Evolutionary conservation across 768 basidiomycete species (phyloP), one percentile per base, ranked within the genome.

Genomic region (Steccherinum ochraceum): DNA sequence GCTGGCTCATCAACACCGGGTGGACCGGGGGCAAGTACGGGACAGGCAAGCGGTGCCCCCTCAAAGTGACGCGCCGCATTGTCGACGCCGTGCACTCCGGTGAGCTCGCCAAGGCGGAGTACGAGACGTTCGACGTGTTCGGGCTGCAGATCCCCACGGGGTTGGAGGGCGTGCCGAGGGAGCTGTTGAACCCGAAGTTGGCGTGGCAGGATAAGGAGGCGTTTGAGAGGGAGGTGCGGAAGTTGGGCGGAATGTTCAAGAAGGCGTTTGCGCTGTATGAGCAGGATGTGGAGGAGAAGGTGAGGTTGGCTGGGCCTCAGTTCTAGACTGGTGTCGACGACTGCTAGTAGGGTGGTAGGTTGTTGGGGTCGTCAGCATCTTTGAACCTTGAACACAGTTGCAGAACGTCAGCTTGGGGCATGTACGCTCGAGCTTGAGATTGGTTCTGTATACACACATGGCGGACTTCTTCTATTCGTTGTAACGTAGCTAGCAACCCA

Each of bases 1-100:
- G 94, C 76, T 99, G 93, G 92, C 78, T 98, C 64, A 89, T 99
- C 81, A 98, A 99, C 85, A 99, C 95, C 2, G 95, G 90, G 55
- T 94, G 91, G 91, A 87, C 90, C 48, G 86, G 90, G 50, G 95
- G 95, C 67, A 92, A 91, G 69, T 99, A 83, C 67, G 95, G 95
- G 45, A 73, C 74, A 13, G 95, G 94, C 59, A 90, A 89, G 72
- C 90, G 95, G 56, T 99, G 95, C 81, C 87, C 95, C 18, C 85
- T 99, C 72, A 89, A 89, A 65, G 92, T 84, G 72, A 98, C 96
- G 44, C 91, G 95, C 50, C 84, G 86, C 52, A 98, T 98, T 67
- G 88, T 98, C 70, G 93, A 98, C 67, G 89, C 93, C 39, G 92
- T 98, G 62, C 96, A 98, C 76, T 86, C 88, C 52, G 94, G 95